These are phyloP conservation scores for Physaria fendleri DNA, from an alignment of 345 rosid genomes.

Conservation along the genomic window DNA sequence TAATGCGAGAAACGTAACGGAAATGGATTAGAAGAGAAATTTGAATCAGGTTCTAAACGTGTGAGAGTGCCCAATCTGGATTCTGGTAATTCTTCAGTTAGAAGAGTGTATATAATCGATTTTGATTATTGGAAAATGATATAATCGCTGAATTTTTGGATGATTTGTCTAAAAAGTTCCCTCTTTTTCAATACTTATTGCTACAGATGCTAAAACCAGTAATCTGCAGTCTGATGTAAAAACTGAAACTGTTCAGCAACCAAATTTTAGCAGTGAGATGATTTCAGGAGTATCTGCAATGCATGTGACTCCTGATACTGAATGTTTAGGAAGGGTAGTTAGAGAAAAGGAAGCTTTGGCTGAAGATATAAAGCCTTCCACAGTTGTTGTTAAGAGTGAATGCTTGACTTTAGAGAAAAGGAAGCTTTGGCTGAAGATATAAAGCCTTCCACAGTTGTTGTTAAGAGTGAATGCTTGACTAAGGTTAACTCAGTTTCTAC, in stretches of 20 bases:
- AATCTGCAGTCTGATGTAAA: constrained; percentile 6
- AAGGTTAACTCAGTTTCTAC: background rate
- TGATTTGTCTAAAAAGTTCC: background rate
- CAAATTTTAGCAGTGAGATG: constrained; percentile 4
- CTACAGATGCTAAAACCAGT: constrained; percentile 11
- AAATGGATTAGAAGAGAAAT: constrained; percentile 28
- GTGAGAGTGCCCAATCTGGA: constrained; percentile 20
- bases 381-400: background rate
- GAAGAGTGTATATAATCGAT: background rate
- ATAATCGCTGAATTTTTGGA: background rate
- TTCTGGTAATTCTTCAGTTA: constrained; percentile 13
- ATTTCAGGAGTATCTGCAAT: background rate
- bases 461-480: background rate
- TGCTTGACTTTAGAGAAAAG: constrained; percentile 1
- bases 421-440: constrained; percentile 3
- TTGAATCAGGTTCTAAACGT: constrained; percentile 35
- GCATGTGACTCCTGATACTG: constrained; percentile 10
- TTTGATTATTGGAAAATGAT: background rate
- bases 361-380: background rate
- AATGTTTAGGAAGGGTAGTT: constrained; percentile 13
- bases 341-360: constrained; percentile 8
- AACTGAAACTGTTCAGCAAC: constrained; percentile 5
- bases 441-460: background rate
- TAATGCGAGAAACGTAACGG: constrained; percentile 32
- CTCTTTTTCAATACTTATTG: background rate